Conservation (phyloP, 2,329 filamentous ascomycete species). For the Alternaria longipes region DNA sequence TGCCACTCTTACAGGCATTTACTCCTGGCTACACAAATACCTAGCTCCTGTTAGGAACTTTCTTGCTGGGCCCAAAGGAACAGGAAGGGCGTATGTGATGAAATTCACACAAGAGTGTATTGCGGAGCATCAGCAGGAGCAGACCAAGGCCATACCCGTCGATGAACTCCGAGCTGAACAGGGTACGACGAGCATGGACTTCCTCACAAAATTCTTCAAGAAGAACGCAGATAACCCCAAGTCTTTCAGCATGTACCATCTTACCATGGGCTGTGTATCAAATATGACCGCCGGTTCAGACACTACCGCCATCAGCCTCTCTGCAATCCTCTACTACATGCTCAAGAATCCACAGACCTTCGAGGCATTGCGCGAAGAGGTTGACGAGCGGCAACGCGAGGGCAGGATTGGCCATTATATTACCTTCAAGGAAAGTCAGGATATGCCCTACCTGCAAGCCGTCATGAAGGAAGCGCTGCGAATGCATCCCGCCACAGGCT, state of each 20-base stretch:
- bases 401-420: conserved; percentile 10
- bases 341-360: conserved; percentile 24
- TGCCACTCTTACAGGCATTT: conserved; percentile 12
- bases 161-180: conserved; percentile 8
- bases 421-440: conserved; percentile 32
- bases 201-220: conserved; percentile 26
- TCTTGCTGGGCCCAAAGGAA: conserved; percentile 40
- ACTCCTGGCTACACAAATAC: conserved; percentile 44
- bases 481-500: conserved; percentile 35
- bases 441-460: conserved; percentile 44
- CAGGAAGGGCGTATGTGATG: conserved; percentile 43
- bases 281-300: conserved; percentile 56
- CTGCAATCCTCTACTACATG: conserved; percentile 35
- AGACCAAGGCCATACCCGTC: conserved; percentile 15
- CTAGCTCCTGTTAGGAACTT: conserved; percentile 49
- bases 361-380: conserved; percentile 24
- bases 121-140: conserved; percentile 22
- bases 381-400: conserved; percentile 13
- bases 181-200: conserved; percentile 16
- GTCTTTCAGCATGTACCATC: conserved; percentile 48
- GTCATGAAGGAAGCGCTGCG: conserved; percentile 40
- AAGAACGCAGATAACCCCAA: conserved; percentile 33
- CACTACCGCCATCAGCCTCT: conserved; percentile 54
- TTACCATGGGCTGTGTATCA: conserved; percentile 50
- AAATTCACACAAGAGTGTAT: conserved; percentile 30